These are phyloP conservation scores for Candida peoriensis DNA, from an alignment of 805 yeast genomes.

Conservation along the genomic window DNA sequence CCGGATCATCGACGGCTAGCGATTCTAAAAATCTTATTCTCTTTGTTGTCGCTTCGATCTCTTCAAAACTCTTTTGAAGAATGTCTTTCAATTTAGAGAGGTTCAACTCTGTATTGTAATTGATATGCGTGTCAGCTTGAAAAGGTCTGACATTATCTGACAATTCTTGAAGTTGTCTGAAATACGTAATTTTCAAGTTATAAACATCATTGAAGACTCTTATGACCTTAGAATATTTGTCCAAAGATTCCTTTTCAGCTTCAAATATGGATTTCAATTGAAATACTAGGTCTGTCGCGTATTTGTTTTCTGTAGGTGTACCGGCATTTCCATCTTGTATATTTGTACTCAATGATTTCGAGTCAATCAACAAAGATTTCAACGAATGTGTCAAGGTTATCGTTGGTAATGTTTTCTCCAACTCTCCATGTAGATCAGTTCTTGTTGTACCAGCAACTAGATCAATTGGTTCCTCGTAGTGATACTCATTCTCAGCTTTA, in stretches of 20 bases:
- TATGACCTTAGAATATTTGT: slow-evolving; percentile 35
- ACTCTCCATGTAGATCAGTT: slow-evolving; percentile 9
- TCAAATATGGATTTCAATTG: slow-evolving; percentile 26
- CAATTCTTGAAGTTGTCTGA: slow-evolving; percentile 75
- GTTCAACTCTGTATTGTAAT: not conserved
- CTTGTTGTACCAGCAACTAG: not conserved
- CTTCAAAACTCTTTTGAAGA: slow-evolving; percentile 12
- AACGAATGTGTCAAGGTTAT: slow-evolving; percentile 5
- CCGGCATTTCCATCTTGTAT: no score
- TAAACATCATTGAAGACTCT: slow-evolving; percentile 57
- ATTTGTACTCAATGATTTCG: slow-evolving; percentile 7
- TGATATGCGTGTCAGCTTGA: slow-evolving; percentile 27
- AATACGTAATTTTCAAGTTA: slow-evolving; percentile 78
- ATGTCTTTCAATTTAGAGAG: not conserved
- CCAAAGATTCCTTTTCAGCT: slow-evolving; percentile 27
- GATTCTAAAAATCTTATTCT: slow-evolving; percentile 46
- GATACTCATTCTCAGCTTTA: not conserved
- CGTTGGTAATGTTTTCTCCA: slow-evolving; percentile 10
- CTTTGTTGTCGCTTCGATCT: slow-evolving; percentile 27
- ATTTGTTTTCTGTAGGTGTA: slow-evolving; percentile 4
- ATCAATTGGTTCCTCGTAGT: not conserved
- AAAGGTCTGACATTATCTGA: slow-evolving; percentile 74
- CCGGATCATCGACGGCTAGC: slow-evolving; percentile 27
- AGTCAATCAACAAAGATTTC: slow-evolving; percentile 11
- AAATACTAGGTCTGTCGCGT: slow-evolving; percentile 7